phyloP scores from a whole-genome alignment of 352 stramenopile genomes.

The Chrysophaeum taylorii region DNA sequence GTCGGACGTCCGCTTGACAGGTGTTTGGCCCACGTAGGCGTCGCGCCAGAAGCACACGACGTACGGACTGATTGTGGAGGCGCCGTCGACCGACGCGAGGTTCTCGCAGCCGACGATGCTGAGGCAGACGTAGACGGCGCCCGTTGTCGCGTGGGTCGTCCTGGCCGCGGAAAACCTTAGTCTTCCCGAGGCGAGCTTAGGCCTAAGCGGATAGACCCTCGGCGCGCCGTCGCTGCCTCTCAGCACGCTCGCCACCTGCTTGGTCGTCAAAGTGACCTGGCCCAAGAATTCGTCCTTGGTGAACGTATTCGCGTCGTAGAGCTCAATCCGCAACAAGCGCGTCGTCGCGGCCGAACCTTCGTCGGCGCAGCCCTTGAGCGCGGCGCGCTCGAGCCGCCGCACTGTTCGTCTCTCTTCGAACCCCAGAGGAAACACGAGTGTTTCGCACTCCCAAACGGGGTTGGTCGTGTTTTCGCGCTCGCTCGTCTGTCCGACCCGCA shows the following conservation, averaged over 20 bases:
- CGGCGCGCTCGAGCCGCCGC: background rate
- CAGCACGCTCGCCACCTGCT: background rate
- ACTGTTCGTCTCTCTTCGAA: background rate
- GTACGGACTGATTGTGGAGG: background rate
- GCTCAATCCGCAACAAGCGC: background rate
- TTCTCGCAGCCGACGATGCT: background rate
- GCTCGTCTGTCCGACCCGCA: background rate
- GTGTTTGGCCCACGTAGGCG: background rate
- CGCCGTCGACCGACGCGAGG: background rate
- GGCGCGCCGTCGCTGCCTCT: background rate
- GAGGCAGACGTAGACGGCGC: background rate
- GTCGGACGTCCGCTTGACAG: background rate
- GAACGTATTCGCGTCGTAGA: conserved; percentile 1
- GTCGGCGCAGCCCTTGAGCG: background rate
- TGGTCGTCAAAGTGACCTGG: background rate
- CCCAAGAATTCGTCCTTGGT: background rate
- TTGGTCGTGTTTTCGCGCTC: background rate
- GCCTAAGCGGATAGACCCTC: background rate
- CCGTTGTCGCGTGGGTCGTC: background rate
- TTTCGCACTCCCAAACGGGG: background rate
- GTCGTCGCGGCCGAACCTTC: background rate
- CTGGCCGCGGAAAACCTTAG: background rate
- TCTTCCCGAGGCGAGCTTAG: background rate
- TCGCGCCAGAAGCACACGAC: background rate
- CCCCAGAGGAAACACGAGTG: background rate